A percentile compares a stretch with the other conserved stretches of the same genome.
These are phyloP conservation scores for Curvularia lunata DNA, from an alignment of 2,329 filamentous ascomycete species.

Conservation along the genomic window DNA sequence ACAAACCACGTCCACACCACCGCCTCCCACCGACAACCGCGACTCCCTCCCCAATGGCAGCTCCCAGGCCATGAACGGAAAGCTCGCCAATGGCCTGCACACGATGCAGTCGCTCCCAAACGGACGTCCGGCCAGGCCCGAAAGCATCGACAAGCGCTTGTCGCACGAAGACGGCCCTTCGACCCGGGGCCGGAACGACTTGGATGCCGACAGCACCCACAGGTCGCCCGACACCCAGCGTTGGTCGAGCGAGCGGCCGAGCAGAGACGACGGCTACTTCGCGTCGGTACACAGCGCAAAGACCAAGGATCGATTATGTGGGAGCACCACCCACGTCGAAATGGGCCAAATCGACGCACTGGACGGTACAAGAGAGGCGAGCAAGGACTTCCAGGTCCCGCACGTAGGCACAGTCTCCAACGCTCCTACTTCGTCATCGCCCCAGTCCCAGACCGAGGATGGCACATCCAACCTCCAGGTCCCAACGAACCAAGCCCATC, in stretches of 20 bases:
- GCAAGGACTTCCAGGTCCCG: conserved; percentile 34
- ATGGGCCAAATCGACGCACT: conserved; percentile 38
- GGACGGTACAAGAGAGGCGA: conserved; percentile 40
- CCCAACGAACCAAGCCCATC: conserved; percentile 44
- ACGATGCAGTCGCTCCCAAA: conserved; percentile 44
- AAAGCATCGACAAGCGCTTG: conserved; percentile 48
- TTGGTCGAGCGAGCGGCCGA: conserved; percentile 35
- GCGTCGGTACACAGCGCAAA: conserved; percentile 47
- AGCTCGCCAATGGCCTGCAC: conserved; percentile 37
- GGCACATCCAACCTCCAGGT: conserved; percentile 47
- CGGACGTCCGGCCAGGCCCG: conserved; percentile 43
- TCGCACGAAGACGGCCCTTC: conserved; percentile 38
- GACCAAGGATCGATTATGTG: conserved; percentile 35
- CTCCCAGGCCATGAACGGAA: conserved; percentile 42
- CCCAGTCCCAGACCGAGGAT: conserved; percentile 24
- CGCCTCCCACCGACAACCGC: conserved; percentile 28
- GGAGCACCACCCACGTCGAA: conserved; percentile 48
- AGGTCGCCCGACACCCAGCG: conserved; percentile 33
- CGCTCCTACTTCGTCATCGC: conserved; percentile 17
- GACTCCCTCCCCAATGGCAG: conserved; percentile 39
- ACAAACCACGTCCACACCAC: conserved; percentile 43
- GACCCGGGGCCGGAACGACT: conserved; percentile 25
- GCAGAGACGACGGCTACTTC: conserved; percentile 57
- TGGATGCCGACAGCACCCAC: conserved; percentile 20
- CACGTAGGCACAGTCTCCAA: conserved; percentile 28